A percentile compares a stretch with the other conserved stretches of the same genome.
Evolutionary conservation across 768 basidiomycete species (phyloP).

Genomic region (Xerocomellus dryophilus): DNA sequence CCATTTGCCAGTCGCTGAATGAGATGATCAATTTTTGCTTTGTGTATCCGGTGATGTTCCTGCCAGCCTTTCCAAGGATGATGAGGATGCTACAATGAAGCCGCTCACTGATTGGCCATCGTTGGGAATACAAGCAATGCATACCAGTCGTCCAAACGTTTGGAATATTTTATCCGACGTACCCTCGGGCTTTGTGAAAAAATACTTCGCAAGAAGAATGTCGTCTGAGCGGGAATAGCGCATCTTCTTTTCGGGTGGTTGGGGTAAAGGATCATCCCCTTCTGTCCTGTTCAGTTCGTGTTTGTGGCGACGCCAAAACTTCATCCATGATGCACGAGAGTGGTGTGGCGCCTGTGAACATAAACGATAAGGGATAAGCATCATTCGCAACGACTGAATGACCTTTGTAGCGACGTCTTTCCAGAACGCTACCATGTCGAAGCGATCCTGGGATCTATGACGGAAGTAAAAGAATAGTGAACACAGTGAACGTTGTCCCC

Average conservation of each 20-base stretch:
- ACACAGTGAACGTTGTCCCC: neutral
- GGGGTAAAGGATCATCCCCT: conserved; percentile 67
- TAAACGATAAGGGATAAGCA: neutral
- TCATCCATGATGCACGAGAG: conserved; percentile 92
- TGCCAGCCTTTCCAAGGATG: conserved; percentile 97
- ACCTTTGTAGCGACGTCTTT: conserved; percentile 73
- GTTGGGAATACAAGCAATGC: conserved; percentile 19
- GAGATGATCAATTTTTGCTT: conserved; percentile 79
- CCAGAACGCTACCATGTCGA: conserved; percentile 78
- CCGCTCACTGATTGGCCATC: neutral
- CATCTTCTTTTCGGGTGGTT: conserved; percentile 84
- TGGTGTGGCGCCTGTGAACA: conserved; percentile 76
- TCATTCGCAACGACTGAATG: conserved; percentile 11
- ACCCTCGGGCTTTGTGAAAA: conserved; percentile 69
- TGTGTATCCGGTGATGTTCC: conserved; percentile 87
- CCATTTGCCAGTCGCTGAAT: conserved; percentile 60
- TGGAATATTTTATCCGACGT: conserved; percentile 86
- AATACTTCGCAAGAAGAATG: conserved; percentile 72
- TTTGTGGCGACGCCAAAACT: conserved; percentile 85
- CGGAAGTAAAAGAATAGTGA: conserved; percentile 7
- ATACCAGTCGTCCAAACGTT: conserved; percentile 66
- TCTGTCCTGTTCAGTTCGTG: conserved; percentile 71
- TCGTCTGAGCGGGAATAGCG: conserved; percentile 81
- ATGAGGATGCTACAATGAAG: conserved; percentile 63
- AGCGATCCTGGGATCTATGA: conserved; percentile 51